Base-by-base conservation (phyloP, 352 stramenopile genomes). In the Phytophthora melonis region DNA sequence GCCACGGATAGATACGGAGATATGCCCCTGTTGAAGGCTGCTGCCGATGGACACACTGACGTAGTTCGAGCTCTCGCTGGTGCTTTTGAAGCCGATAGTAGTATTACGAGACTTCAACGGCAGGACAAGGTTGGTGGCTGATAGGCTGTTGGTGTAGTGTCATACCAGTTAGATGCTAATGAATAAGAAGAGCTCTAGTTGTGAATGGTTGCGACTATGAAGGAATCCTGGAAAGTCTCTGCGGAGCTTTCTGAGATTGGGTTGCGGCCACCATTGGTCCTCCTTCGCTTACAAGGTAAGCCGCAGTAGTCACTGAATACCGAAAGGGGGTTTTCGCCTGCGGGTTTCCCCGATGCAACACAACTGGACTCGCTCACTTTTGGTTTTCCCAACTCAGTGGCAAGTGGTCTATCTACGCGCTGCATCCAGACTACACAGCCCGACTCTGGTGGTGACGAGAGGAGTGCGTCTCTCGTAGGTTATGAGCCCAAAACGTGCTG, bases 131-230 rank as follows among this genome's bases (percentile, higher is more conserved):
- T 21, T 36, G n/a, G 10, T n/a, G 16, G 49, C 8, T 30, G 21
- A 34, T 56, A 56, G 50, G 50, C 10, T 0, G 50, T 56, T 56
- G 21, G 7, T 32, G 50, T 32, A 16, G 8, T 14, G 21, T 57
- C 50, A 32, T 57, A 18, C 50, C 50, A 57, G 50, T 36, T 57
- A 57, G 50, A 57, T 32, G 23, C 50, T 57, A 57, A 57, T 23
- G 8, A 34, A 32, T 57, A 57, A 34, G 50, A 57, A 32, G 21
- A 21, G 23, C 23, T 34, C 50, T 34, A 57, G 50, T 57, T 39
- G 50, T 57, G 23, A 57, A 11, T 57, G 50, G 50, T 57, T 36
- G 50, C 39, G 50, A 36, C 50, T 57, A 57, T 57, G 50, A 23
- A 13, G 50, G 50, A 19, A 11, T 57, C 50, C 50, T 9, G 11